phyloP scores from a whole-genome alignment of 345 rosid genomes.

The Eucalyptus regnans region DNA sequence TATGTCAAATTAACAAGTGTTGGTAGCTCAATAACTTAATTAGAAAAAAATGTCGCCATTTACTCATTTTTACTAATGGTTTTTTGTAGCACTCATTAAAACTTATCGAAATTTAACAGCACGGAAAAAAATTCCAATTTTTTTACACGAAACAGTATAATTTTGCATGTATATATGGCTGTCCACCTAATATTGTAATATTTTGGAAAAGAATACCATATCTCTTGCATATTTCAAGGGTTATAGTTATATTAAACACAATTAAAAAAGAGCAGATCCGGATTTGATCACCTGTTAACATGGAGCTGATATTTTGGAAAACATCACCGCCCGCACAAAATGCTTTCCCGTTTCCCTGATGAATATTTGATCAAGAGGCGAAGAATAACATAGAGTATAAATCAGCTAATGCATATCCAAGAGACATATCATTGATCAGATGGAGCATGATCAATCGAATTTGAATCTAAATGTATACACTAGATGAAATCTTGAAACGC shows the following conservation, averaged over 20 bases:
- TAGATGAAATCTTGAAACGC: neutral
- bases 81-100: neutral
- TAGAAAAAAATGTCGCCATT: neutral
- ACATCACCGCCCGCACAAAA: neutral
- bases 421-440: neutral
- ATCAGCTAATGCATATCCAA: neutral
- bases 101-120: too few relatives aligned
- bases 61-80: neutral
- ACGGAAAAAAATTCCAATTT: too few relatives aligned
- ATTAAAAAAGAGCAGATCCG: neutral
- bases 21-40: neutral
- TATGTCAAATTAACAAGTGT: neutral
- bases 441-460: neutral
- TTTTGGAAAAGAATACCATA: neutral
- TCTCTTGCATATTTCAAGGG: neutral
- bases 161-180: neutral
- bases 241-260: neutral
- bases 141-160: neutral
- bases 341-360: neutral
- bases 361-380: neutral
- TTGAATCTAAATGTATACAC: neutral
- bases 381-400: neutral
- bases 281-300: neutral
- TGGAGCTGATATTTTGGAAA: neutral
- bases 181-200: neutral